phyloP scores from a whole-genome alignment of 2,329 filamentous ascomycete species.

The Phialemoniopsis sp. region DNA sequence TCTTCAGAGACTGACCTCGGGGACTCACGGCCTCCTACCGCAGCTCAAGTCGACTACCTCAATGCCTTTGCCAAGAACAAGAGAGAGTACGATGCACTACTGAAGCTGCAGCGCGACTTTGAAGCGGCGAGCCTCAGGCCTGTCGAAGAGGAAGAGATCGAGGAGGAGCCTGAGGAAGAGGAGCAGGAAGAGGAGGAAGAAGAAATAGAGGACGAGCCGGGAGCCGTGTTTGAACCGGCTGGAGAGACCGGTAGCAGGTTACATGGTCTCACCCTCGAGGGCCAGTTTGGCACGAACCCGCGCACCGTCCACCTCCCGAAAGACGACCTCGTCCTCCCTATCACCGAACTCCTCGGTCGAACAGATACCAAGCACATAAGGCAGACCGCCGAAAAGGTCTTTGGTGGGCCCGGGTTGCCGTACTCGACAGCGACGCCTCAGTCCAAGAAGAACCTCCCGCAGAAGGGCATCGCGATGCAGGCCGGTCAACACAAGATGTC shows the following conservation, averaged over 20 bases:
- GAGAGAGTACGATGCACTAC: constrained; percentile 51
- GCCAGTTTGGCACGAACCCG: constrained; percentile 71
- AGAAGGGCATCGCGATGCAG: constrained; percentile 61
- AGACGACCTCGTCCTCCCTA: constrained; percentile 64
- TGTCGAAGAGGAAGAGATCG: constrained; percentile 22
- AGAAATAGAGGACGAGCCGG: constrained; percentile 22
- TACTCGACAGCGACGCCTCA: constrained; percentile 69
- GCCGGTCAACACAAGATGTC: constrained; percentile 64
- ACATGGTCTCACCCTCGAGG: constrained; percentile 70
- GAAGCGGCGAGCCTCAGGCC: constrained; percentile 33
- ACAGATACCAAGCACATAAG: constrained; percentile 71
- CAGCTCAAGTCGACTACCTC: constrained; percentile 35
- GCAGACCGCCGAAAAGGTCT: constrained; percentile 65
- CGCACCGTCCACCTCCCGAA: constrained; percentile 72
- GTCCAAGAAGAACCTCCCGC: constrained; percentile 50
- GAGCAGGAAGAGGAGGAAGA: constrained; percentile 30
- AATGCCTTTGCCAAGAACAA: constrained; percentile 45
- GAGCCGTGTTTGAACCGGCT: constrained; percentile 18
- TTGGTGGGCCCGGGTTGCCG: constrained; percentile 75
- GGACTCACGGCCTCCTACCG: constrained; percentile 17
- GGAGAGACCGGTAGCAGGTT: constrained; percentile 39
- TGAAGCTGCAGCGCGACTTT: constrained; percentile 54
- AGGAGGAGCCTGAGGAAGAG: constrained; percentile 21
- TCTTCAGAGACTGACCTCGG: constrained; percentile 8
- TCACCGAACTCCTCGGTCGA: constrained; percentile 62